Evolutionary conservation across 768 basidiomycete genomes (phyloP).

Genomic region (Cubamyces sp.): DNA sequence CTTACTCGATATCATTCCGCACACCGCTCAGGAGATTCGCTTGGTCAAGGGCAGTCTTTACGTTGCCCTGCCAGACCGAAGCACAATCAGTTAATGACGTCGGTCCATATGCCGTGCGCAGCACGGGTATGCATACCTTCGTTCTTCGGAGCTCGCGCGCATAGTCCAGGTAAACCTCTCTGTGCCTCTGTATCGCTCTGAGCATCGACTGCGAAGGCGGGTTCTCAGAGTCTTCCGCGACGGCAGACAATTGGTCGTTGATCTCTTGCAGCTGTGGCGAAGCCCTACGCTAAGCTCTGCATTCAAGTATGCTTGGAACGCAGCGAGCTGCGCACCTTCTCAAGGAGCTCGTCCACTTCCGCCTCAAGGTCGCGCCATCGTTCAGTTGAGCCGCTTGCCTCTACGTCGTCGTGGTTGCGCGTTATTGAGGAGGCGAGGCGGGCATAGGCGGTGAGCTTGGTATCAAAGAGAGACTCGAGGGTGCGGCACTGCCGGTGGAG

Average conservation of each 20-base stretch:
- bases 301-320: conserved; percentile 4
- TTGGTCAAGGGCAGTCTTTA: conserved; percentile 82
- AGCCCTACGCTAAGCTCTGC: conserved; percentile 26
- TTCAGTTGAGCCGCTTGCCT: conserved; percentile 69
- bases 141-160: conserved; percentile 83
- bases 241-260: conserved; percentile 73
- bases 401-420: conserved; percentile 60
- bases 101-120: background rate
- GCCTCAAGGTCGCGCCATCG: conserved; percentile 83
- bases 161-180: conserved; percentile 89
- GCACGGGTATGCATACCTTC: conserved; percentile 53
- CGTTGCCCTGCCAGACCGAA: conserved; percentile 59
- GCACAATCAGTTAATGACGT: conserved; percentile 2
- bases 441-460: conserved; percentile 89
- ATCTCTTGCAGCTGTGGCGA: conserved; percentile 76
- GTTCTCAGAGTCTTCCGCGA: conserved; percentile 69
- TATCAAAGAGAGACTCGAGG: conserved; percentile 89
- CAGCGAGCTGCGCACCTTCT: conserved; percentile 62
- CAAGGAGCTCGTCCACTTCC: conserved; percentile 84
- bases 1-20: conserved; percentile 94
- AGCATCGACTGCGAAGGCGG: conserved; percentile 82
- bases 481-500: conserved; percentile 92
- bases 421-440: conserved; percentile 76
- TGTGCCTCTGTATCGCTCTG: conserved; percentile 87
- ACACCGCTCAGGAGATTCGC: conserved; percentile 89